Conservation (phyloP, 768 basidiomycete genomes). For the Leccinellum rugosiceps region DNA sequence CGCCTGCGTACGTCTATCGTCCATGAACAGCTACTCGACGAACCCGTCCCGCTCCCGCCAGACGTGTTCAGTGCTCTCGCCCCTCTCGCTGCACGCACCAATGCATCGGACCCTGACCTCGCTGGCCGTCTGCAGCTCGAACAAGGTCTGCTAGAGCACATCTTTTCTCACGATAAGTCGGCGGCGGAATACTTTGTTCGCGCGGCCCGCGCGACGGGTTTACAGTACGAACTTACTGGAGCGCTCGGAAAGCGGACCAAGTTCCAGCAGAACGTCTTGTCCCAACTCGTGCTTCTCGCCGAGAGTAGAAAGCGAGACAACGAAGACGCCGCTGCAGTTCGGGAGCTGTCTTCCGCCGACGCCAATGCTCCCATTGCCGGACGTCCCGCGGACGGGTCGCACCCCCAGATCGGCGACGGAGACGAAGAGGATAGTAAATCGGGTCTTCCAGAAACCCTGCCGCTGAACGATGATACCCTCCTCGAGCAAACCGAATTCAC, state of each 20-base stretch:
- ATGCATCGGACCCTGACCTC: conserved; percentile 56
- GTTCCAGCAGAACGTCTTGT: conserved; percentile 81
- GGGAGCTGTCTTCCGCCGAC: conserved; percentile 1
- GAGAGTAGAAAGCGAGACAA: conserved; percentile 58
- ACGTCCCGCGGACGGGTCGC: conserved; percentile 7
- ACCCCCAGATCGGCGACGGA: conserved; percentile 4
- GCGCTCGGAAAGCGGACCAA: conserved; percentile 92
- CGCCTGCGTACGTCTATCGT: conserved; percentile 65
- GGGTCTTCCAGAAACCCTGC: conserved; percentile 71
- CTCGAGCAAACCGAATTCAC: conserved; percentile 93
- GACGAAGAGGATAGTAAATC: conserved; percentile 1
- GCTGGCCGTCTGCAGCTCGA: conserved; percentile 69
- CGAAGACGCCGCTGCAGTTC: conserved; percentile 2
- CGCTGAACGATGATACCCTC: conserved; percentile 93
- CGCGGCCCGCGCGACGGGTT: conserved; percentile 71
- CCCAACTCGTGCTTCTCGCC: conserved; percentile 93
- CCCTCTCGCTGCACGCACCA: conserved; percentile 38
- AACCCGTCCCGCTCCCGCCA: conserved; percentile 61
- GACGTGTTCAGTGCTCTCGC: conserved; percentile 40
- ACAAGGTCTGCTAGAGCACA: conserved; percentile 74
- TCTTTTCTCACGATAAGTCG: conserved; percentile 67
- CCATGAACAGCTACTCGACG: conserved; percentile 78
- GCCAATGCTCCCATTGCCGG: not conserved
- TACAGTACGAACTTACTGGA: conserved; percentile 90
- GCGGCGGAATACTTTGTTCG: conserved; percentile 76